A percentile compares a stretch with the other conserved stretches of the same genome.
Evolutionary conservation across 129 eudicot genomes (phyloP).

Genomic region (Smallanthus sonchifolius): DNA sequence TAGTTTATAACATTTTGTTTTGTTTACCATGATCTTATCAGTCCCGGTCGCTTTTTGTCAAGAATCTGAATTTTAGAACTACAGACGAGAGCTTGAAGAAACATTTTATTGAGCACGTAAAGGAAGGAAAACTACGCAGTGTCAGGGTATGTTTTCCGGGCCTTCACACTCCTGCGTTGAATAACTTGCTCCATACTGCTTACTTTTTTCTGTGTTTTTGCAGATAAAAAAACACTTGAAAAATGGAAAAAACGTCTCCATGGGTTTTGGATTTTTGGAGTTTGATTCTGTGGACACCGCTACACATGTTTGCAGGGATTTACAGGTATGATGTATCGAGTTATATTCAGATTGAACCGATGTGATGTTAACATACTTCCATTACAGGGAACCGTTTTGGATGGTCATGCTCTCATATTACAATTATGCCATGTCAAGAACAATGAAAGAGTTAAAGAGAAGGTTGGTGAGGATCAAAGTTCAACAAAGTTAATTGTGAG

Average conservation of each 20-base stretch:
- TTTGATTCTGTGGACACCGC: constrained; percentile 84
- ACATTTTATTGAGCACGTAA: constrained; percentile 70
- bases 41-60: constrained; percentile 83
- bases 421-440: constrained; percentile 81
- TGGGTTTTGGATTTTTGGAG: constrained; percentile 93
- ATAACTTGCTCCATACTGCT: constrained; percentile 8
- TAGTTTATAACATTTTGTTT: background rate
- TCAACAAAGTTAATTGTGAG: constrained; percentile 88
- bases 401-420: constrained; percentile 90
- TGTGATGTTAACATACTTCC: constrained; percentile 1
- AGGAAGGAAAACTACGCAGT: constrained; percentile 71
- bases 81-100: constrained; percentile 66
- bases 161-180: background rate
- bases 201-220: background rate
- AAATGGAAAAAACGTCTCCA: constrained; percentile 83
- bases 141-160: constrained; percentile 54
- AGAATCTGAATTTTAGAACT: constrained; percentile 91
- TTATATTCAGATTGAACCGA: background rate
- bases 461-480: constrained; percentile 59
- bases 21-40: constrained; percentile 34
- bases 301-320: constrained; percentile 56
- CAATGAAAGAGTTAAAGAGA: constrained; percentile 50
- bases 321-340: constrained; percentile 49
- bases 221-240: constrained; percentile 83
- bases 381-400: constrained; percentile 87